Conservation (phyloP, 345 rosid genomes). For the Ceriops zippeliana region DNA sequence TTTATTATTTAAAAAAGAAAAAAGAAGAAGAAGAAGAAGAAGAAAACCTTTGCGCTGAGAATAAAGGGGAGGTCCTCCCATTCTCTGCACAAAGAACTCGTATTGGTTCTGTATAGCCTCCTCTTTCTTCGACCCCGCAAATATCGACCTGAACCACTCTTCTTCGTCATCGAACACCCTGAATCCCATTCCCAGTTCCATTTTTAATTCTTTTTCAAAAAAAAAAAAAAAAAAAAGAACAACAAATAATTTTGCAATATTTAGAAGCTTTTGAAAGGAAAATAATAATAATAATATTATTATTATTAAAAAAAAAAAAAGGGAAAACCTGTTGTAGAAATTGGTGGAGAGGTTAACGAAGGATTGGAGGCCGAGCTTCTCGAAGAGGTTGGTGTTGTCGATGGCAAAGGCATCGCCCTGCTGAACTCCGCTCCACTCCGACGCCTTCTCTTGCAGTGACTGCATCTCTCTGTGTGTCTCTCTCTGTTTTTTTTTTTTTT, state of each 20-base stretch:
- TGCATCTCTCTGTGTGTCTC: conserved; percentile 40
- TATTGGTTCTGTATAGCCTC: conserved; percentile 87
- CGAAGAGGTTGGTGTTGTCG: conserved; percentile 63
- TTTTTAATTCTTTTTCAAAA: background rate
- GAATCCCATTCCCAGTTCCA: background rate
- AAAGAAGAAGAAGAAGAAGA: background rate
- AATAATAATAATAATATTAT: too few relatives aligned
- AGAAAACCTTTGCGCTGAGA: conserved; percentile 74
- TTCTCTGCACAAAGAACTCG: conserved; percentile 88
- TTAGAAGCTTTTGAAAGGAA: too few relatives aligned
- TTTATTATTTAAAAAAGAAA: too few relatives aligned
- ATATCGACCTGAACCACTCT: conserved; percentile 83
- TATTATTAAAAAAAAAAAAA: too few relatives aligned
- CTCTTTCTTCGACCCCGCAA: conserved; percentile 68
- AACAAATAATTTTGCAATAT: background rate
- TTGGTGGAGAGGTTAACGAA: conserved; percentile 84
- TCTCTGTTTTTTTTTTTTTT: too few relatives aligned
- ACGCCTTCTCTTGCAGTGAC: conserved; percentile 75
- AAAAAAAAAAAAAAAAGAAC: too few relatives aligned
- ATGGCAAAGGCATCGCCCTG: conserved; percentile 74
- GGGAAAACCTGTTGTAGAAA: conserved; percentile 69
- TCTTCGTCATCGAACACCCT: conserved; percentile 88
- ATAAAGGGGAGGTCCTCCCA: conserved; percentile 91
- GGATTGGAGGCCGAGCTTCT: conserved; percentile 72
- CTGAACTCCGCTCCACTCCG: conserved; percentile 80